A percentile compares a stretch with the other conserved stretches of the same genome.
phyloP scores from a whole-genome alignment of 148 eudicot species.

The Vaccinium myrtillus region DNA sequence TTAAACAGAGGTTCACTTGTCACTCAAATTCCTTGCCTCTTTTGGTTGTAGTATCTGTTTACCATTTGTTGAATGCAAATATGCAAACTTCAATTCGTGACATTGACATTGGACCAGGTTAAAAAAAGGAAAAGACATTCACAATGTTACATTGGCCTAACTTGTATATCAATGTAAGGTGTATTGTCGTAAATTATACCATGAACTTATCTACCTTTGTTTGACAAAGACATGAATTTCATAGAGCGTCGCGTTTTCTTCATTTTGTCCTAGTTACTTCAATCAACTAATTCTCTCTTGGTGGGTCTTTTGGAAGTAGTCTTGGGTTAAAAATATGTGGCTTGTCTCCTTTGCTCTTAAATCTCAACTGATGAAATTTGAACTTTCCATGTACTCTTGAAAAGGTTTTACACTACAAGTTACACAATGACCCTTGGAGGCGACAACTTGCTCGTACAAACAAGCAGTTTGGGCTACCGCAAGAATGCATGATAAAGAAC shows the following conservation, averaged over 20 bases:
- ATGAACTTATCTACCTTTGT: neutral
- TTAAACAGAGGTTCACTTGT: neutral
- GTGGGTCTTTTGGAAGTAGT: neutral
- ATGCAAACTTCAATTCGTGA: neutral
- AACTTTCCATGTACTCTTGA: neutral
- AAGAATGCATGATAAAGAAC: constrained; percentile 13
- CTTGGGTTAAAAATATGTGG: neutral
- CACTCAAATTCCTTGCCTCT: neutral
- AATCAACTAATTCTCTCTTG: neutral
- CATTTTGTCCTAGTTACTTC: neutral
- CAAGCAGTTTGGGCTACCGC: constrained; percentile 15
- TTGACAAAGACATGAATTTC: neutral
- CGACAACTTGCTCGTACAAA: constrained; percentile 24
- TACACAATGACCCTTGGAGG: constrained; percentile 86
- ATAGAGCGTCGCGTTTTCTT: neutral
- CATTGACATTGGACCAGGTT: neutral
- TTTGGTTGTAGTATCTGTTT: neutral
- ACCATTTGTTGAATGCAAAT: neutral
- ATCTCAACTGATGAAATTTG: constrained; percentile 11
- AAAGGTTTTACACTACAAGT: constrained; percentile 73
- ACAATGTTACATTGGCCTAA: neutral
- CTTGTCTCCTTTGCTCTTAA: neutral
- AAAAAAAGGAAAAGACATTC: neutral
- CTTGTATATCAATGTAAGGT: neutral
- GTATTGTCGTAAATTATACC: neutral